phyloP scores from a whole-genome alignment of 225 moss, liverwort and hornwort species.

The Sphagnum contortum region DNA sequence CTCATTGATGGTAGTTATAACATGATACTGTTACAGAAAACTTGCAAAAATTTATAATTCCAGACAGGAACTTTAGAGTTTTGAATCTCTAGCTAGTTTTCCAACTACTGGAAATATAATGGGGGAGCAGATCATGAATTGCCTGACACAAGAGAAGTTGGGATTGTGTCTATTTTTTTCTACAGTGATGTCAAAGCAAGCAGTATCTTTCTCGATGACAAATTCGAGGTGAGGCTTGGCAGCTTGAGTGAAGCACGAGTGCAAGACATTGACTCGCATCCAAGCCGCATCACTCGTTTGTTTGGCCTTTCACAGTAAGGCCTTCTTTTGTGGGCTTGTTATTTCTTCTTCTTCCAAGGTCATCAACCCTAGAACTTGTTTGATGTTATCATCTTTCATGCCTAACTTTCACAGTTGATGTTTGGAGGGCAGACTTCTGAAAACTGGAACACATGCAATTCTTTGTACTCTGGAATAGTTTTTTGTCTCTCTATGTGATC shows the following conservation, averaged over 20 bases:
- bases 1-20: not conserved
- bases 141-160: too few relatives aligned
- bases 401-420: too few relatives aligned
- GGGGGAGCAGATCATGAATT: too few relatives aligned
- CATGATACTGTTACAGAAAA: not conserved
- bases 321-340: not conserved
- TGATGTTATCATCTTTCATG: too few relatives aligned
- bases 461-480: not conserved
- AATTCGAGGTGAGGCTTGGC: constrained; percentile 85
- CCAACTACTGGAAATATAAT: too few relatives aligned
- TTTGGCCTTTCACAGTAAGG: constrained; percentile 84
- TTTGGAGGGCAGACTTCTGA: too few relatives aligned
- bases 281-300: constrained; percentile 85
- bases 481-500: not conserved
- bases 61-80: not conserved
- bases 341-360: not conserved
- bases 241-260: constrained; percentile 89
- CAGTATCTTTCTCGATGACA: constrained; percentile 87
- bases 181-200: constrained; percentile 90
- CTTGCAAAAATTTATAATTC: not conserved
- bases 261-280: constrained; percentile 83
- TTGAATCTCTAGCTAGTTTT: too few relatives aligned
- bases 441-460: not conserved
- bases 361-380: too few relatives aligned
- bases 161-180: not conserved